Base-by-base conservation (phyloP, 805 yeast species). In the Metschnikowia cubensis region DNA sequence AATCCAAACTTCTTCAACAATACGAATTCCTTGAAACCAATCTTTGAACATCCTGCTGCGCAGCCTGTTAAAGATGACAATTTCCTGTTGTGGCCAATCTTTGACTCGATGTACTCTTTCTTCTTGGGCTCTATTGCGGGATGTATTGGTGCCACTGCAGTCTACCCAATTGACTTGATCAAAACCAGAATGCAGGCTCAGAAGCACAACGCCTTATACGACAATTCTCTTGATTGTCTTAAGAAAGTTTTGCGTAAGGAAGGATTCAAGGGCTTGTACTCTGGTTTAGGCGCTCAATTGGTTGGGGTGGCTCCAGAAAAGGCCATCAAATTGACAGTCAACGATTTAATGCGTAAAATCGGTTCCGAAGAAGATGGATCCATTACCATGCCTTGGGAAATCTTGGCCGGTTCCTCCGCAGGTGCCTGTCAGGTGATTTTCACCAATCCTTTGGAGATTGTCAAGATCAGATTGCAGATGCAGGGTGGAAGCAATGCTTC, bases 231-330 rank as follows among this genome's bases (percentile, higher is more conserved):
- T 21, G 97, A 92, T 66, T 94, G 98, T 70, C 85, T 91, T 66
- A 70, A 76, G 41, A 89, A 90, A 63, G 89, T 91, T 40, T 54
- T 91, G 20, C 69, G 74, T 39, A 76, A 78, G 53, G 98, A 92
- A 71, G 97, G 97, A 46, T 62, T 86, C 44, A 73, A 76, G 59
- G 98, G 98, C 7, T 77, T 92, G 50, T 92, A 92, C 69, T 85
- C 96, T 4, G 99, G 99, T 48, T 75, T 92, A 46, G 87, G 89
- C 8, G 97, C 98, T 15, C 98, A 94, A 70, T 75, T 92, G 61
- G 82, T 94, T 44, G 99, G 99, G 58, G 98, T 92, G 46, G 98
- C 98, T 0, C 99, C 99, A 2, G 99, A 92, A 68, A 92, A 92
- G 74, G 98, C 98, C 40, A 92, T 92, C 62, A 92, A 92, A 71